phyloP scores from a whole-genome alignment of 2,329 filamentous ascomycete genomes.

The Pseudocercospora ulei region DNA sequence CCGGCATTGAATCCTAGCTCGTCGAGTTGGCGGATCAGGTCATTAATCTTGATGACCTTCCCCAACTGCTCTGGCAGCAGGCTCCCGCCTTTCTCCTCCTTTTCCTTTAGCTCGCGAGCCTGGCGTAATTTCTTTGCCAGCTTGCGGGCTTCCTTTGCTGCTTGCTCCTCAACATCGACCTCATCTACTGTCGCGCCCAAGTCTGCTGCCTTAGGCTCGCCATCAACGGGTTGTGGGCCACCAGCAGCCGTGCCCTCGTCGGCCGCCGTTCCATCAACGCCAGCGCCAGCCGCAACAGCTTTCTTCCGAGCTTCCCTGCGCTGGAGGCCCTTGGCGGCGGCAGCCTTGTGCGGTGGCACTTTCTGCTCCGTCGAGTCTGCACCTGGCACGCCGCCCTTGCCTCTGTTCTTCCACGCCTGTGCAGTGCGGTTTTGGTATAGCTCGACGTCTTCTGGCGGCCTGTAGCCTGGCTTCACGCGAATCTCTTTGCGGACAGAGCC shows the following conservation, averaged over 20 bases:
- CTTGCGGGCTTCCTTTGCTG: constrained; percentile 84
- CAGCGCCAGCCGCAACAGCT: constrained; percentile 45
- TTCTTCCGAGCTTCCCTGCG: constrained; percentile 57
- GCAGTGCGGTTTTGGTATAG: constrained; percentile 90
- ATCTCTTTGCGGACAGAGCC: constrained; percentile 91
- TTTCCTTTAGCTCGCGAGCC: constrained; percentile 77
- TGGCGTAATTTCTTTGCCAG: constrained; percentile 92
- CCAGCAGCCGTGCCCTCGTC: constrained; percentile 33
- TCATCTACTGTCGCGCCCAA: constrained; percentile 38
- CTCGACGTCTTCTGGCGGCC: constrained; percentile 88
- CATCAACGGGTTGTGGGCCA: constrained; percentile 40
- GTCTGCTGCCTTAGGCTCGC: constrained; percentile 19
- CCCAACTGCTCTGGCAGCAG: constrained; percentile 89
- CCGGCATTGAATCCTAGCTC: constrained; percentile 73
- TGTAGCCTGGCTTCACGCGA: constrained; percentile 84
- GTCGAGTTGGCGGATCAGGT: constrained; percentile 80
- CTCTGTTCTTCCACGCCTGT: constrained; percentile 70
- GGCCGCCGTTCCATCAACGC: constrained; percentile 66
- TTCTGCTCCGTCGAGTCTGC: constrained; percentile 46
- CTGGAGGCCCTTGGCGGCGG: constrained; percentile 75
- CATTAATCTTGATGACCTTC: constrained; percentile 94
- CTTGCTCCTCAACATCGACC: constrained; percentile 62
- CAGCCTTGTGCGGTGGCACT: constrained; percentile 38
- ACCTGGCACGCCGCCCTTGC: constrained; percentile 61
- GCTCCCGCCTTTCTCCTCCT: constrained; percentile 76